A percentile compares a stretch with the other conserved stretches of the same genome.
Evolutionary conservation across 176 grass and related monocot species (phyloP).

Genomic region (Echinochloa phyllopogon): DNA sequence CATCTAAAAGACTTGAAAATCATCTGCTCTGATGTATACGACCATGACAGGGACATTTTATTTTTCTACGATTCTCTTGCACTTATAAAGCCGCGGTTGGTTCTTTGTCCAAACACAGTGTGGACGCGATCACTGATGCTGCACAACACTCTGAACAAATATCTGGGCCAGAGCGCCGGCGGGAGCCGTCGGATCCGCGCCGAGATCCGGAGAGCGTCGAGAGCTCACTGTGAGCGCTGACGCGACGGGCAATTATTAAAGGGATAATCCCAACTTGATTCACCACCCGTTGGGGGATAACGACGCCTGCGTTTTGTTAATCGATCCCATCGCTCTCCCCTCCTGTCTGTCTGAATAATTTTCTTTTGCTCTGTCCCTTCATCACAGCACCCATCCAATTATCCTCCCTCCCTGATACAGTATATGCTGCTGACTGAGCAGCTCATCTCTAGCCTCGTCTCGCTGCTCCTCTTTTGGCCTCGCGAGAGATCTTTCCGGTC

Average conservation of each 20-base stretch:
- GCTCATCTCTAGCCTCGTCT: too few species aligned
- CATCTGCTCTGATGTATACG: neutral
- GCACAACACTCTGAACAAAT: neutral
- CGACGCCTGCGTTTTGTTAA: conserved; percentile 19
- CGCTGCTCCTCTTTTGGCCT: neutral
- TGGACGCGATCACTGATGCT: neutral
- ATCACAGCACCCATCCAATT: neutral
- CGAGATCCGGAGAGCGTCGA: neutral
- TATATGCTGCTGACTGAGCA: neutral
- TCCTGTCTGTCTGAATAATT: neutral
- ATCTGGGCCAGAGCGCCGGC: neutral
- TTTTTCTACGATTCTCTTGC: neutral
- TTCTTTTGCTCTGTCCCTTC: neutral
- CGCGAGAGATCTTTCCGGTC: neutral
- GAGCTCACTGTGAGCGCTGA: neutral
- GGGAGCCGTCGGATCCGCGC: neutral
- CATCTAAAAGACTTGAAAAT: neutral
- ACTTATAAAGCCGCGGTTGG: neutral
- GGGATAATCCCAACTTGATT: conserved; percentile 27
- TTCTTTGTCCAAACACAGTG: neutral
- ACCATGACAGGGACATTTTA: neutral
- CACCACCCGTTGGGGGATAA: conserved; percentile 14
- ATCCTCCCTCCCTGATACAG: neutral
- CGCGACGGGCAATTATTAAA: conserved; percentile 23
- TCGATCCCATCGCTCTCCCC: conserved; percentile 7